A percentile compares a stretch with the other conserved stretches of the same genome.
Evolutionary conservation across 2,329 filamentous ascomycete species (phyloP).

Genomic region (Fusarium sp.): DNA sequence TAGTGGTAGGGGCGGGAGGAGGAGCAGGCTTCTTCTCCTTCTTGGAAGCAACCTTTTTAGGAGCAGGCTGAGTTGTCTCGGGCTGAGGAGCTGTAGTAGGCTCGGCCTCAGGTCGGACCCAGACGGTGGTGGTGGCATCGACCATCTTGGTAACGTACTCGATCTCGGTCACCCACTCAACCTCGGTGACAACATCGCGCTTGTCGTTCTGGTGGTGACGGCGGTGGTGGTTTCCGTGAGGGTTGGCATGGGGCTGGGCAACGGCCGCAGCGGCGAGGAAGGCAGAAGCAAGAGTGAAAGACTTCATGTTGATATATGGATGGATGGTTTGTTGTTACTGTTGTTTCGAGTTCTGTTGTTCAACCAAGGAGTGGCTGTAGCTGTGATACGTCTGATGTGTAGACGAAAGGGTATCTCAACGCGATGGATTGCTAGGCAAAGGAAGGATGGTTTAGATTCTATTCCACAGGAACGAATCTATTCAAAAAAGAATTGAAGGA

Average conservation of each 20-base stretch:
- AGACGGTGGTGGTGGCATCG: conserved; percentile 62
- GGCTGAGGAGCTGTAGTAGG: conserved; percentile 38
- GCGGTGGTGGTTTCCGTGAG: conserved; percentile 53
- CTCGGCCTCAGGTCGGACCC: conserved; percentile 53
- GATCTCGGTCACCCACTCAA: conserved; percentile 64
- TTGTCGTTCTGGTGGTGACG: conserved; percentile 53
- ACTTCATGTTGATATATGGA: conserved; percentile 55
- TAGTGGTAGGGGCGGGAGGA: conserved; percentile 39
- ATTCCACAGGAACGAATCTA: conserved; percentile 47
- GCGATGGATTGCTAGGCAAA: conserved; percentile 33
- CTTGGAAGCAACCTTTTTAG: conserved; percentile 24
- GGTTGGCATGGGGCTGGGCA: conserved; percentile 59
- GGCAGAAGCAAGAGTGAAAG: conserved; percentile 47
- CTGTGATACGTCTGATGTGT: conserved; percentile 34
- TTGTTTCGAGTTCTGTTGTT: conserved; percentile 33
- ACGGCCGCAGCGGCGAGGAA: conserved; percentile 56
- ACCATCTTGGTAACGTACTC: conserved; percentile 60
- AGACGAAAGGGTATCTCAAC: conserved; percentile 43
- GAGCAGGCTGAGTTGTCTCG: conserved; percentile 27
- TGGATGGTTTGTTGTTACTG: conserved; percentile 18
- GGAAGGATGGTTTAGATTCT: conserved; percentile 41
- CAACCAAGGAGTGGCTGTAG: conserved; percentile 39
- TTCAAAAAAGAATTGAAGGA: conserved; percentile 40
- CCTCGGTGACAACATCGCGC: conserved; percentile 59
- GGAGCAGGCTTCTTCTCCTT: conserved; percentile 38